Conservation (phyloP, 73 alveolate species). For the Paramecium octaurelia region DNA sequence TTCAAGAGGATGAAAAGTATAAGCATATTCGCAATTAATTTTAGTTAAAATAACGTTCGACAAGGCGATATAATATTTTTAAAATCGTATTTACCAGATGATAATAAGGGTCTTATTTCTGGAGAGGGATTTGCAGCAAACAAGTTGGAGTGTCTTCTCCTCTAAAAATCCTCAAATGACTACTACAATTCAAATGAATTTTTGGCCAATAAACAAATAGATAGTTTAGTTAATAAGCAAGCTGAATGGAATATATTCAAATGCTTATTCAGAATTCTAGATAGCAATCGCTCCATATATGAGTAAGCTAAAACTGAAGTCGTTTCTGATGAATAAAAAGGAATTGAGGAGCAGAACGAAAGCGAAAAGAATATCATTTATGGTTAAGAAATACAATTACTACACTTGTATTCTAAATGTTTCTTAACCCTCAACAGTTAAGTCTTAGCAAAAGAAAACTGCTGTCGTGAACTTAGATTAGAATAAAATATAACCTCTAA, state of each 20-base stretch:
- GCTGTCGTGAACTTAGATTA: constrained; percentile 1
- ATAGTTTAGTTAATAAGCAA: neutral
- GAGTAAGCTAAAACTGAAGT: neutral
- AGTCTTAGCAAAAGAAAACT: constrained; percentile 24
- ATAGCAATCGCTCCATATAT: neutral
- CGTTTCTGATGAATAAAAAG: neutral
- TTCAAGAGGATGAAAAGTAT: constrained; percentile 4
- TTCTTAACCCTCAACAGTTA: neutral
- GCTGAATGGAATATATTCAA: neutral
- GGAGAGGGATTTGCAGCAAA: constrained; percentile 48
- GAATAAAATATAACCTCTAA: neutral
- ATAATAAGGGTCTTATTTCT: constrained; percentile 15
- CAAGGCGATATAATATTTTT: neutral
- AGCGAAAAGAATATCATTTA: neutral
- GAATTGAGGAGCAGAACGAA: neutral
- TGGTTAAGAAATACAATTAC: neutral
- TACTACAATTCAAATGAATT: neutral
- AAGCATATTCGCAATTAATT: neutral
- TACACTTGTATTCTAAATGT: neutral
- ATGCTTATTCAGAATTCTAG: neutral
- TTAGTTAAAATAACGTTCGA: neutral
- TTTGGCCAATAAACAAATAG: neutral
- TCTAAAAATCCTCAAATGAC: neutral
- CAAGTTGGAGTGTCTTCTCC: constrained; percentile 14
- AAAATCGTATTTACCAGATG: neutral